phyloP scores from a whole-genome alignment of 495 filamentous ascomycete species.

The Stereocaulon alpinum region DNA sequence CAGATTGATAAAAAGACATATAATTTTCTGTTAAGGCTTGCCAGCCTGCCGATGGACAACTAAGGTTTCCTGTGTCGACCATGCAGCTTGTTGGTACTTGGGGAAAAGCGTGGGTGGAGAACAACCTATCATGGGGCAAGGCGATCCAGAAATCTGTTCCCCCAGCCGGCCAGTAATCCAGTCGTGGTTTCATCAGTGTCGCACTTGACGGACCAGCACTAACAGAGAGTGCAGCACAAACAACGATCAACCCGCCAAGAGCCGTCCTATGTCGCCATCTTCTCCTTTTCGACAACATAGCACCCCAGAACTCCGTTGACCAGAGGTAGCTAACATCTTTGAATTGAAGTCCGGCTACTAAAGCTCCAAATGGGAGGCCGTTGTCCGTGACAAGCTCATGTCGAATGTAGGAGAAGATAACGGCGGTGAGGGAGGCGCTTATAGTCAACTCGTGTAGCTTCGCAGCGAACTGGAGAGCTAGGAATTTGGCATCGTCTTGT shows the following conservation, averaged over 20 bases:
- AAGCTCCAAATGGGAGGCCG: slow-evolving; percentile 18
- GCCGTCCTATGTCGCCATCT: not conserved
- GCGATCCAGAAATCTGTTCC: slow-evolving; percentile 22
- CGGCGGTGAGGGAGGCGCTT: slow-evolving; percentile 17
- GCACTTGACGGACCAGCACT: slow-evolving; percentile 22
- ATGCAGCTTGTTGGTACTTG: slow-evolving; percentile 8
- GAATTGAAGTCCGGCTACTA: slow-evolving; percentile 20
- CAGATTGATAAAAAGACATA: slow-evolving; percentile 1
- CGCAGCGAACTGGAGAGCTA: slow-evolving; percentile 21
- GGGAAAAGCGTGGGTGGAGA: slow-evolving; percentile 9
- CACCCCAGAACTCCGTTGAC: slow-evolving; percentile 23
- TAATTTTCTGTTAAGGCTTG: slow-evolving; percentile 4
- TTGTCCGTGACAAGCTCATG: slow-evolving; percentile 8
- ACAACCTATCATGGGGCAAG: slow-evolving; percentile 14
- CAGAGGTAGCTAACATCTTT: slow-evolving; percentile 19
- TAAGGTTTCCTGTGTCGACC: not conserved
- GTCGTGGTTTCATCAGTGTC: slow-evolving; percentile 18
- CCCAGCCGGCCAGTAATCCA: slow-evolving; percentile 20
- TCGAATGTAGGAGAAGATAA: slow-evolving; percentile 19
- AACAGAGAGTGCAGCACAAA: slow-evolving; percentile 6
- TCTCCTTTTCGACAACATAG: not conserved
- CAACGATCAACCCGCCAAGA: slow-evolving; percentile 2
- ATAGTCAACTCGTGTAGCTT: slow-evolving; percentile 24
- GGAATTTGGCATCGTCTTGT: slow-evolving; percentile 6
- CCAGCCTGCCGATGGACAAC: slow-evolving; percentile 9